Evolutionary conservation across 2,329 filamentous ascomycete genomes (phyloP).

Genomic region (Hypocreales sp.): DNA sequence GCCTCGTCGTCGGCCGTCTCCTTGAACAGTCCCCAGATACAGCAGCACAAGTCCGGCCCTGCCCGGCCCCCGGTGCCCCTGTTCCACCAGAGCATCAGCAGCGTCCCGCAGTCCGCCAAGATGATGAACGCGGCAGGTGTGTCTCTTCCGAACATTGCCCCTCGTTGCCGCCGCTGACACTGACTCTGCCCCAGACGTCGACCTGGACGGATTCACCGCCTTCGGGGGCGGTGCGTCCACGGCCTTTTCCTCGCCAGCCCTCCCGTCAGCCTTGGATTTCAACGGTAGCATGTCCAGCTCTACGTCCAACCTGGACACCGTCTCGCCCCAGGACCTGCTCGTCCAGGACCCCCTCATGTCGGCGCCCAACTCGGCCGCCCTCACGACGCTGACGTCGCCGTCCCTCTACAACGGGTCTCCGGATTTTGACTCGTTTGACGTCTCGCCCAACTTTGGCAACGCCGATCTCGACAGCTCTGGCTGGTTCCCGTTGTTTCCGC

Average conservation of each 20-base stretch:
- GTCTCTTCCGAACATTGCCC: constrained; percentile 3
- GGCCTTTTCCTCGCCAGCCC: constrained; percentile 37
- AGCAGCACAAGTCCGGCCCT: constrained; percentile 32
- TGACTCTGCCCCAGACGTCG: constrained; percentile 30
- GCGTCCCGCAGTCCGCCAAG: constrained; percentile 27
- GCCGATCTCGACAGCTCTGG: constrained; percentile 37
- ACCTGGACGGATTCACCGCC: constrained; percentile 41
- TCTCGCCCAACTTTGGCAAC: constrained; percentile 60
- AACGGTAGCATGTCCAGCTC: constrained; percentile 30
- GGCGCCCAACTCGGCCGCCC: constrained; percentile 64
- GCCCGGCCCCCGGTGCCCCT: constrained; percentile 63
- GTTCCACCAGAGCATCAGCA: constrained; percentile 47
- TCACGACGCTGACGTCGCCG: constrained; percentile 76
- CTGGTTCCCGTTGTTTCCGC: not conserved
- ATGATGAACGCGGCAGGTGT: constrained; percentile 29
- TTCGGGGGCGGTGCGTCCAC: constrained; percentile 37
- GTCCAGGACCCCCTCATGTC: constrained; percentile 56
- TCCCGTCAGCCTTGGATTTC: constrained; percentile 35
- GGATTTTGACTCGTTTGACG: constrained; percentile 57
- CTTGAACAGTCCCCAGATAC: constrained; percentile 30
- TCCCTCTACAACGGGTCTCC: constrained; percentile 67
- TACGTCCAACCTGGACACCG: constrained; percentile 46
- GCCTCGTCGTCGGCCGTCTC: constrained; percentile 43
- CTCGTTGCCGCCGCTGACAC: constrained; percentile 15
- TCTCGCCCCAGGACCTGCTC: constrained; percentile 72